Evolutionary conservation across 2,329 filamentous ascomycete species (phyloP), one percentile per base, ranked within the genome.

Genomic region (Microsporum audouinii): DNA sequence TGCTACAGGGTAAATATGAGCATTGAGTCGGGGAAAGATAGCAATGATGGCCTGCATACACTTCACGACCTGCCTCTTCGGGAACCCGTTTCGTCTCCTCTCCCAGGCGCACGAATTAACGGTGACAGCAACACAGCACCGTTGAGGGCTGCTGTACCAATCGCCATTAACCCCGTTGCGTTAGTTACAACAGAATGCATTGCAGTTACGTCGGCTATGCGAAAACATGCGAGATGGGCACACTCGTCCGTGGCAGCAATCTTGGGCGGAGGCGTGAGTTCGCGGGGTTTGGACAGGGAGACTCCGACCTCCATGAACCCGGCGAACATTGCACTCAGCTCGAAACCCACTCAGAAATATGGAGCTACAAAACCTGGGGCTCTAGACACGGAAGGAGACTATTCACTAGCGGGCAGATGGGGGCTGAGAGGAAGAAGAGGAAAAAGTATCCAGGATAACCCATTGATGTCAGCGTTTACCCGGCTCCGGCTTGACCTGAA

Each of bases 131-230:
- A 51, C 55, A 45, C 12, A 17, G 27, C 27, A 5, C 45, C 45
- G 45, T 33, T 51, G 45, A 51, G 47, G 2, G 49, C 39, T 14
- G 29, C 60, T 49, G 59, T 62, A 34, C 60, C 62, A 23, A 89
- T 96, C 64, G 89, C 91, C 49, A 88, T 96, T 66, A 89, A 96
- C 70, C 91, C 91, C 1, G 87, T 96, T 61, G 91, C 91, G 57
- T 80, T 99, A 68, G 91, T 99, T 66, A 96, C 95, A 65, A 96
- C 92, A 75, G 94, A 99, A 85, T 99, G 94, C 75, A 97, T 97
- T 72, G 92, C 91, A 53, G 92, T 99, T 77, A 97, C 94, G 12
- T 96, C 92, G 64, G 91, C 91, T 63, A 96, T 99, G 83, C 91
- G 95, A 71, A 99, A 99, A 78, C 88, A 96, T 82, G 88, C 91